These are phyloP conservation scores for Cladosporium sp. DNA, from an alignment of 2,329 filamentous ascomycete genomes.

Conservation along the genomic window DNA sequence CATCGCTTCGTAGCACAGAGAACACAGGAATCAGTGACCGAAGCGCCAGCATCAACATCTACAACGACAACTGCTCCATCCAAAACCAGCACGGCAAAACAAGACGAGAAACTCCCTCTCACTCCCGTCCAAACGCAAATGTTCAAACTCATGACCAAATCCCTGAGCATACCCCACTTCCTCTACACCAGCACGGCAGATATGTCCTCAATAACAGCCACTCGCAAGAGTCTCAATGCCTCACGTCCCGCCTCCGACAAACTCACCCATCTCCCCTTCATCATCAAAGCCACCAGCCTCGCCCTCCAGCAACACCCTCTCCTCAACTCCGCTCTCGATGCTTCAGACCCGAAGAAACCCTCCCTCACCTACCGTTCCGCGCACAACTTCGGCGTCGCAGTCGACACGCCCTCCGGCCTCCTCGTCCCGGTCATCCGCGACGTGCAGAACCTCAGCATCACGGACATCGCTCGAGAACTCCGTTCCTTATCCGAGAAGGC, in stretches of 20 bases:
- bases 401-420: constrained; percentile 86
- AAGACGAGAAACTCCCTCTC: constrained; percentile 65
- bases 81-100: constrained; percentile 26
- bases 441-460: constrained; percentile 71
- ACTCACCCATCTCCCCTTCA: constrained; percentile 87
- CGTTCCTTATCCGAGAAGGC: constrained; percentile 69
- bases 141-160: constrained; percentile 97
- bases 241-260: constrained; percentile 50
- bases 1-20: constrained; percentile 38
- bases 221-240: constrained; percentile 74
- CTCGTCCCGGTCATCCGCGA: constrained; percentile 89
- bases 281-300: constrained; percentile 91
- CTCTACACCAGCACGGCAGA: constrained; percentile 89
- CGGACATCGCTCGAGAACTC: constrained; percentile 74
- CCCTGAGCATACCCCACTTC: constrained; percentile 88
- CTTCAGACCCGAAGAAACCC: constrained; percentile 59
- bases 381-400: constrained; percentile 94
- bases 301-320: constrained; percentile 77
- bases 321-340: constrained; percentile 82
- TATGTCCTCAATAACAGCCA: constrained; percentile 66
- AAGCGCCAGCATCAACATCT: constrained; percentile 1
- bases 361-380: constrained; percentile 71
- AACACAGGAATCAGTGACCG: constrained; percentile 33
- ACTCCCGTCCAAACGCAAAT: constrained; percentile 82
- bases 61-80: constrained; percentile 23